phyloP scores from a whole-genome alignment of 1,284 basidiomycete genomes.

The Leucoagaricus sp. region DNA sequence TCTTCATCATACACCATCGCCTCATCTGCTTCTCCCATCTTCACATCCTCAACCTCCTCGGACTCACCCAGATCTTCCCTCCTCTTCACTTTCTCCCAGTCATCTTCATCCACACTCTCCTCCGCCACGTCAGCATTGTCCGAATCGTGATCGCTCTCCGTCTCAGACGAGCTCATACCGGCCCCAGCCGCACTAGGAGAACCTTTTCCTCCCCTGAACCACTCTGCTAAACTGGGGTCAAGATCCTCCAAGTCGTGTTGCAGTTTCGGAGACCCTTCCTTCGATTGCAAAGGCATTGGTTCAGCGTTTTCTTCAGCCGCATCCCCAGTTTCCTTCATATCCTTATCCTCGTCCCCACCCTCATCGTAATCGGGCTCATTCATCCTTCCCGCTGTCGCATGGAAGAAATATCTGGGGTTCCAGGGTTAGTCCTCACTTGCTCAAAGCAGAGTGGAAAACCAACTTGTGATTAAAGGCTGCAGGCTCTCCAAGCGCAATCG shows the following conservation, averaged over 20 bases:
- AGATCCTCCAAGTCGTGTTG: conserved; percentile 29
- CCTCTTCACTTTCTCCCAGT: conserved; percentile 42
- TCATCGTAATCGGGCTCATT: conserved; percentile 45
- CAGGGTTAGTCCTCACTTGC: background rate
- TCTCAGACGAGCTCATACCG: conserved; percentile 48
- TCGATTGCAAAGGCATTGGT: conserved; percentile 16
- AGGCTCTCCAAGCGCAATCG: conserved; percentile 55
- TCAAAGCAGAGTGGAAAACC: conserved; percentile 14
- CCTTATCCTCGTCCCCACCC: conserved; percentile 8
- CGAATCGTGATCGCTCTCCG: conserved; percentile 70
- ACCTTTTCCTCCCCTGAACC: conserved; percentile 51
- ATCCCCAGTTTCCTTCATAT: conserved; percentile 30
- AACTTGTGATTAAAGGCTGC: conserved; percentile 73
- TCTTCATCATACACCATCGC: conserved; percentile 79
- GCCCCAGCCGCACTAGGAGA: conserved; percentile 21
- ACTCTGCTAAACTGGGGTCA: conserved; percentile 59
- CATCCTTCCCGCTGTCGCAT: conserved; percentile 51
- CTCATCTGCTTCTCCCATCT: conserved; percentile 68
- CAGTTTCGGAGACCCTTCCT: conserved; percentile 23
- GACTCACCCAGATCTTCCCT: conserved; percentile 16
- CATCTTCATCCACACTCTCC: conserved; percentile 44
- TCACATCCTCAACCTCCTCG: conserved; percentile 33
- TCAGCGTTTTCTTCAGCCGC: conserved; percentile 23
- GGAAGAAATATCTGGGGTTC: conserved; percentile 68
- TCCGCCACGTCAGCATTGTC: conserved; percentile 57